Evolutionary conservation across 331 rosid genomes (phyloP).

Genomic region (Arachis monticola): DNA sequence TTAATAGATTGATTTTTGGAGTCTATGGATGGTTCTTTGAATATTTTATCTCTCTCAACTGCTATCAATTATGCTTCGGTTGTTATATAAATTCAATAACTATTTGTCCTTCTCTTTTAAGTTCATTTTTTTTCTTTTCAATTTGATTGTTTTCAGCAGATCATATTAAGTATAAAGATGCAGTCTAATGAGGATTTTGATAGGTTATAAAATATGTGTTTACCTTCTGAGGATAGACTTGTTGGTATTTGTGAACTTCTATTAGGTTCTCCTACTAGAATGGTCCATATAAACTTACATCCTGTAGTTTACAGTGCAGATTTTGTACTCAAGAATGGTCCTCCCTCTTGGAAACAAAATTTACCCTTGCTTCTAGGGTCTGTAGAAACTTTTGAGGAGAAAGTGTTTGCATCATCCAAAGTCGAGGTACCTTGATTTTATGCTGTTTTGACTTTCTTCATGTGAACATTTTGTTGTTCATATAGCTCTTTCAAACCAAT

Average conservation of each 20-base stretch:
- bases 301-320: constrained; percentile 26
- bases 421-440: constrained; percentile 32
- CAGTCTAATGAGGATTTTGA: neutral
- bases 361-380: neutral
- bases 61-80: neutral
- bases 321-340: neutral
- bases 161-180: neutral
- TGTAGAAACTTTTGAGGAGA: constrained; percentile 12
- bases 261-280: neutral
- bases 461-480: neutral
- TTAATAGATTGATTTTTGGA: neutral
- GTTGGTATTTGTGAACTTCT: neutral
- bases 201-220: neutral
- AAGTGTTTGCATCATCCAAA: neutral
- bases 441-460: neutral
- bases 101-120: neutral
- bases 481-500: neutral
- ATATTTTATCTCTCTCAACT: neutral
- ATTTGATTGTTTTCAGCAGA: too few species aligned
- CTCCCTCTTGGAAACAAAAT: neutral
- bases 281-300: neutral
- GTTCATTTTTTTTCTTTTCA: too few species aligned
- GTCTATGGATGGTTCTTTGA: neutral
- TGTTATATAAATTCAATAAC: neutral
- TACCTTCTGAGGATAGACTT: neutral